These are phyloP conservation scores for Biscogniauxia sp. DNA, from an alignment of 2,329 filamentous ascomycete genomes.

Conservation along the genomic window DNA sequence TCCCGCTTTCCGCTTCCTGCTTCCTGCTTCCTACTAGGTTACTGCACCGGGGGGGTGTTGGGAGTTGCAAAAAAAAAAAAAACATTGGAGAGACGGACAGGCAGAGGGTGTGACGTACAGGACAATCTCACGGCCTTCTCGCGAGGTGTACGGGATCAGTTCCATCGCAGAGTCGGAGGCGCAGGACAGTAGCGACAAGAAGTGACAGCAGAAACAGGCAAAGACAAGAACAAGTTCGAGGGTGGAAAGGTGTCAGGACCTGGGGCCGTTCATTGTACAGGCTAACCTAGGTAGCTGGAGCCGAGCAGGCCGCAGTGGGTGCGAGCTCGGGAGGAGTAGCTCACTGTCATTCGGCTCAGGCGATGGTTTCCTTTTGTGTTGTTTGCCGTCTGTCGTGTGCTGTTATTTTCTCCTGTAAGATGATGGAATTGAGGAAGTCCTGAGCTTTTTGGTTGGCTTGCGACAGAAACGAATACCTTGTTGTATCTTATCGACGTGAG, in stretches of 20 bases:
- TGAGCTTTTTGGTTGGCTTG: background rate
- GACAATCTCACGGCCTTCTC: slow-evolving; percentile 74
- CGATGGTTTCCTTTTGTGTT: background rate
- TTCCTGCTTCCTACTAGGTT: background rate
- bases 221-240: slow-evolving; percentile 2
- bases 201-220: no score
- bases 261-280: slow-evolving; percentile 6
- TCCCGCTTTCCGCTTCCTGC: no score
- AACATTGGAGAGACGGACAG: slow-evolving; percentile 2
- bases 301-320: slow-evolving; percentile 1
- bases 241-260: slow-evolving; percentile 5
- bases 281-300: background rate
- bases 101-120: slow-evolving; percentile 56
- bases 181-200: no score
- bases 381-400: background rate
- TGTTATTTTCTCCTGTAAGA: slow-evolving; percentile 6
- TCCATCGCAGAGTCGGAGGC: slow-evolving; percentile 46
- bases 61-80: background rate
- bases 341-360: background rate
- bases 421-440: background rate
- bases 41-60: background rate
- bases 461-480: background rate
- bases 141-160: slow-evolving; percentile 71
- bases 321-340: background rate
- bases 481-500: background rate